phyloP scores from a whole-genome alignment of 768 basidiomycete species.

The Rhodosporidiobolus odoratus region DNA sequence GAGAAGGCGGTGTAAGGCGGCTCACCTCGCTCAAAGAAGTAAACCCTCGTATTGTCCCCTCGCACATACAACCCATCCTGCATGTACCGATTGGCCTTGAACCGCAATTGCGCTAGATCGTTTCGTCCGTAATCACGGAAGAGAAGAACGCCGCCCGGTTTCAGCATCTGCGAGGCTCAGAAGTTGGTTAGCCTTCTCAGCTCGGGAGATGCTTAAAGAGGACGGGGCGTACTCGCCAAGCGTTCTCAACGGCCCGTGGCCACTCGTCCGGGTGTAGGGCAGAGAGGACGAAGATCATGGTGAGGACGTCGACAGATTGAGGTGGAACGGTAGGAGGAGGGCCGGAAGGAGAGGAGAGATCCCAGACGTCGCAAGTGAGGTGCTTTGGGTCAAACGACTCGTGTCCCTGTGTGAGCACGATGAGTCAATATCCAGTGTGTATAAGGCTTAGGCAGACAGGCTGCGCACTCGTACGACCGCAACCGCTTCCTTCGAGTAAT shows the following conservation, averaged over 20 bases:
- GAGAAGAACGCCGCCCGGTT: conserved; percentile 76
- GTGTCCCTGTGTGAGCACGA: background rate
- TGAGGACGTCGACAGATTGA: conserved; percentile 73
- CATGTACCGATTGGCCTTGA: conserved; percentile 71
- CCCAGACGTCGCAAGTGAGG: conserved; percentile 76
- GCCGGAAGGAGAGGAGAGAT: conserved; percentile 61
- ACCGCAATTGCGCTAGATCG: conserved; percentile 88
- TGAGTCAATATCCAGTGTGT: background rate
- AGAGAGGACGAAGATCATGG: conserved; percentile 90
- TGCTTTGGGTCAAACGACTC: conserved; percentile 44
- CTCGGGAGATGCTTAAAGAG: background rate
- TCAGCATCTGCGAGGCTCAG: conserved; percentile 61
- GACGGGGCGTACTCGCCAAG: conserved; percentile 61
- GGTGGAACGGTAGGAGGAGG: conserved; percentile 61
- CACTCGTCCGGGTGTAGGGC: conserved; percentile 93
- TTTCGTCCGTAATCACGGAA: conserved; percentile 92
- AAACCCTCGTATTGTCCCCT: conserved; percentile 94
- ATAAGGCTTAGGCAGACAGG: background rate
- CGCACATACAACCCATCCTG: conserved; percentile 92
- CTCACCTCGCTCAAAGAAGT: conserved; percentile 85
- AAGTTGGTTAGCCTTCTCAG: background rate
- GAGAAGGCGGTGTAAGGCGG: background rate
- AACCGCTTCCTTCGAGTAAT: conserved; percentile 83
- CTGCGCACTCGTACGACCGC: conserved; percentile 72
- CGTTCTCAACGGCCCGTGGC: conserved; percentile 71